These are phyloP conservation scores for Naumovozyma castellii DNA, from an alignment of 805 yeast species.

Conservation along the genomic window DNA sequence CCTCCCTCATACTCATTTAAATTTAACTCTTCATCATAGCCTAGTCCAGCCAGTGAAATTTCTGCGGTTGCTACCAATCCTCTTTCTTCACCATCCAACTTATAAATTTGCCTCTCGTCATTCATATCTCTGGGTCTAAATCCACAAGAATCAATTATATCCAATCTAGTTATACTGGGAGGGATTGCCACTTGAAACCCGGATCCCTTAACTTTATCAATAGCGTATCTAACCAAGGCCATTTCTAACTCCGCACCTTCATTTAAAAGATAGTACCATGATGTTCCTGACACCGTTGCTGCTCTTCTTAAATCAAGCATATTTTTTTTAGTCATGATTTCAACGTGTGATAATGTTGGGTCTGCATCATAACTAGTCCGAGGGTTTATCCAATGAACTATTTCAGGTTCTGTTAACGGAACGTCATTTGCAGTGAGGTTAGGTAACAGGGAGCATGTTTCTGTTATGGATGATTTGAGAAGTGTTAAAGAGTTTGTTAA, in stretches of 20 bases:
- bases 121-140: constrained; percentile 87
- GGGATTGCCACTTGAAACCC: constrained; percentile 72
- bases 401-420: constrained; percentile 32
- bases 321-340: constrained; percentile 57
- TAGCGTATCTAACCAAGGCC: constrained; percentile 75
- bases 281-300: constrained; percentile 62
- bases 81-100: constrained; percentile 41
- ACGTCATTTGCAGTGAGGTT: constrained; percentile 48
- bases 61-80: constrained; percentile 93
- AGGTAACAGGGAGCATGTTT: constrained; percentile 47
- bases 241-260: constrained; percentile 86
- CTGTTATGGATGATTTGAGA: constrained; percentile 32
- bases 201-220: constrained; percentile 48
- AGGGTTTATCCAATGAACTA: constrained; percentile 46
- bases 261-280: constrained; percentile 77
- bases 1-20: constrained; percentile 26
- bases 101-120: constrained; percentile 77
- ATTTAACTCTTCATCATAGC: constrained; percentile 41
- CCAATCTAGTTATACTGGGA: constrained; percentile 76
- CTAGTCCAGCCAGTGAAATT: constrained; percentile 80
- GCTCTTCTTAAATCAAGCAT: constrained; percentile 67
- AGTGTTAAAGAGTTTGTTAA: constrained; percentile 10
- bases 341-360: constrained; percentile 47
- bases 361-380: constrained; percentile 21
- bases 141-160: constrained; percentile 81